phyloP scores from a whole-genome alignment of 2,329 filamentous ascomycete genomes.

The Zarea fungicola region DNA sequence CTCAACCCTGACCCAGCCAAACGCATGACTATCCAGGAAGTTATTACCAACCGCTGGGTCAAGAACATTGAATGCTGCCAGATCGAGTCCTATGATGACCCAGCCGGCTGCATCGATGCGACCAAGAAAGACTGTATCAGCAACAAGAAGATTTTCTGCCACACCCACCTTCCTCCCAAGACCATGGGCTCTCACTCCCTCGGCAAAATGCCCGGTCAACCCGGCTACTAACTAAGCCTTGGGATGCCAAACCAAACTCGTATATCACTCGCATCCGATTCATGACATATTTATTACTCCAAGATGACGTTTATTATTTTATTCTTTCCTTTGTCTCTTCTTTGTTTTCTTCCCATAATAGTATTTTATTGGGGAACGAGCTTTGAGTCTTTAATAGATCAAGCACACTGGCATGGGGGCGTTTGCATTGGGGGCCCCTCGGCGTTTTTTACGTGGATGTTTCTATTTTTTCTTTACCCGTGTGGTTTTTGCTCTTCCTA shows the following conservation, averaged over 20 bases:
- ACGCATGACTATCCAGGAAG: conserved; percentile 64
- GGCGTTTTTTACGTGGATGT: neutral
- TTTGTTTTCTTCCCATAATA: neutral
- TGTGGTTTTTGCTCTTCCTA: too few species aligned
- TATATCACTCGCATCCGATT: neutral
- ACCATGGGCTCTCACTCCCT: conserved; percentile 42
- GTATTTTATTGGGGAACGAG: conserved; percentile 5
- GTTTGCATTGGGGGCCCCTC: neutral
- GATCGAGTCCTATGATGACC: conserved; percentile 63
- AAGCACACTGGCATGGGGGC: conserved; percentile 2
- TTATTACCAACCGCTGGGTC: conserved; percentile 67
- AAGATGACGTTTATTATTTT: conserved; percentile 1
- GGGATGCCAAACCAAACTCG: conserved; percentile 1
- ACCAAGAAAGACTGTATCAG: conserved; percentile 48
- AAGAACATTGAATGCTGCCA: conserved; percentile 75
- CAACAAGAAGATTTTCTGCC: conserved; percentile 50
- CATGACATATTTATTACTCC: neutral
- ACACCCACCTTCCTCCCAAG: conserved; percentile 51
- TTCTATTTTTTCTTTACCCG: neutral
- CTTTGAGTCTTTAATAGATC: conserved; percentile 6
- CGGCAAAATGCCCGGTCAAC: conserved; percentile 51
- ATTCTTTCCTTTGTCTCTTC: conserved; percentile 10
- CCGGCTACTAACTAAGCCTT: conserved; percentile 42
- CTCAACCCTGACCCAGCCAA: conserved; percentile 70
- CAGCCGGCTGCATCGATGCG: conserved; percentile 55